Percentiles rank a stretch among this genome's conserved stretches.
Conservation (phyloP, 2,329 filamentous ascomycete genomes). For the Pestalotiopsis sp. region DNA sequence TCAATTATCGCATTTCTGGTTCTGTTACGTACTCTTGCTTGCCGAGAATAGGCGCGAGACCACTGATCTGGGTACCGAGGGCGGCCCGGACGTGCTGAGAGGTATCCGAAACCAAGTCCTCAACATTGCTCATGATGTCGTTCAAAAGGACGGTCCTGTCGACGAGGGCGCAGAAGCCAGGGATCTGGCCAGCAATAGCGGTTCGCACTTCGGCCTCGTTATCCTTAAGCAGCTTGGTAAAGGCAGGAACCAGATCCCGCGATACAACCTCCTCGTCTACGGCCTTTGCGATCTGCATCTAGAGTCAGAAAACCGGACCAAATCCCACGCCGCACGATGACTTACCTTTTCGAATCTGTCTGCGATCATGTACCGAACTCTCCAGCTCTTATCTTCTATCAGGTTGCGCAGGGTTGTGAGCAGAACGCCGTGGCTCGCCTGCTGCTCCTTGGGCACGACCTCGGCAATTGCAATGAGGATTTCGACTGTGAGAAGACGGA, state of each 20-base stretch:
- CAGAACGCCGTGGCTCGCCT: conserved; percentile 91
- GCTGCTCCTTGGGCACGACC: conserved; percentile 96
- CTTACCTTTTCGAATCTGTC: conserved; percentile 94
- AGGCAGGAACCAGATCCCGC: conserved; percentile 91
- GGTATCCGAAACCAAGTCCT: conserved; percentile 92
- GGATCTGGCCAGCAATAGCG: conserved; percentile 95
- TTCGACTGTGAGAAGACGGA: conserved; percentile 92
- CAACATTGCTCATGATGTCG: conserved; percentile 95
- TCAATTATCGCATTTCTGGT: not conserved
- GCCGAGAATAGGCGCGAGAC: conserved; percentile 92
- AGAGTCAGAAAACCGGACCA: not conserved
- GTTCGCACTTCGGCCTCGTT: conserved; percentile 97
- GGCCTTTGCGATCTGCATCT: conserved; percentile 85
- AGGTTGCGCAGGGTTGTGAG: conserved; percentile 87
- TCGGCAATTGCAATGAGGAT: conserved; percentile 96
- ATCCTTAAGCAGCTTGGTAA: conserved; percentile 97
- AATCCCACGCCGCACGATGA: not conserved
- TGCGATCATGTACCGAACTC: conserved; percentile 98
- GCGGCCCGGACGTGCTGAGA: conserved; percentile 97
- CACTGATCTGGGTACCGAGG: conserved; percentile 94
- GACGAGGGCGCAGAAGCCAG: conserved; percentile 90
- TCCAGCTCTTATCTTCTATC: conserved; percentile 99
- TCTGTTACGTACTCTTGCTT: conserved; percentile 87
- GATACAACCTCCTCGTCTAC: conserved; percentile 96
- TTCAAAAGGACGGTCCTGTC: conserved; percentile 86